phyloP scores from a whole-genome alignment of 257 asterid species.

The Solanum tarijense region DNA sequence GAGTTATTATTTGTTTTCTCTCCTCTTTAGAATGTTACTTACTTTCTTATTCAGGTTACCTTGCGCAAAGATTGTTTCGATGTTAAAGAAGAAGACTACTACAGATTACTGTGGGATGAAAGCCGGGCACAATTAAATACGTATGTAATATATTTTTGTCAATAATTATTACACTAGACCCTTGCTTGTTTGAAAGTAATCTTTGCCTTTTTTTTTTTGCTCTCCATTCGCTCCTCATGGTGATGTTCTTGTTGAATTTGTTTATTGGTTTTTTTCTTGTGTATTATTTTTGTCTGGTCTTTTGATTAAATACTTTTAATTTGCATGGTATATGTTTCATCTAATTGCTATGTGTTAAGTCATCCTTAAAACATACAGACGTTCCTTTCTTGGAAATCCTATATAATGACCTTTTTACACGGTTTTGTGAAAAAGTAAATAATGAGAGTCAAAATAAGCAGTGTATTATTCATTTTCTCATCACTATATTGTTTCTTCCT shows the following conservation, averaged over 20 bases:
- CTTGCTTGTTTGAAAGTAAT: neutral
- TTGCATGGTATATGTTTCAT: too few relatives aligned
- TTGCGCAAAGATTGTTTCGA: slow-evolving; percentile 71
- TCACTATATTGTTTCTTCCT: neutral
- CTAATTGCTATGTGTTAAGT: neutral
- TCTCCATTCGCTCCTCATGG: neutral
- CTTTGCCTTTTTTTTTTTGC: neutral
- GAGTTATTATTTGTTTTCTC: neutral
- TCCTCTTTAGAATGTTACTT: neutral
- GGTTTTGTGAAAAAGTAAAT: neutral
- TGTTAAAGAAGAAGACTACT: slow-evolving; percentile 78
- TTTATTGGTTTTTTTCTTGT: neutral
- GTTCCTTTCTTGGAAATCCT: neutral
- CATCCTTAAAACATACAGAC: neutral
- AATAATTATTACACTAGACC: neutral
- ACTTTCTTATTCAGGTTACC: slow-evolving; percentile 40
- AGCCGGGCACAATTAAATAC: slow-evolving; percentile 75
- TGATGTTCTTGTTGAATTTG: neutral
- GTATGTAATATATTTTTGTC: slow-evolving; percentile 30
- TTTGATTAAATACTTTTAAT: too few relatives aligned
- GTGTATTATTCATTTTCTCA: too few relatives aligned
- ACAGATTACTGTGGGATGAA: slow-evolving; percentile 66
- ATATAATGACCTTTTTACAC: neutral
- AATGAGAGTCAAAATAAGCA: neutral
- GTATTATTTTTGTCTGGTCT: too few relatives aligned